Conservation (phyloP, 441 rosid genomes). For the Mallotus repandus region DNA sequence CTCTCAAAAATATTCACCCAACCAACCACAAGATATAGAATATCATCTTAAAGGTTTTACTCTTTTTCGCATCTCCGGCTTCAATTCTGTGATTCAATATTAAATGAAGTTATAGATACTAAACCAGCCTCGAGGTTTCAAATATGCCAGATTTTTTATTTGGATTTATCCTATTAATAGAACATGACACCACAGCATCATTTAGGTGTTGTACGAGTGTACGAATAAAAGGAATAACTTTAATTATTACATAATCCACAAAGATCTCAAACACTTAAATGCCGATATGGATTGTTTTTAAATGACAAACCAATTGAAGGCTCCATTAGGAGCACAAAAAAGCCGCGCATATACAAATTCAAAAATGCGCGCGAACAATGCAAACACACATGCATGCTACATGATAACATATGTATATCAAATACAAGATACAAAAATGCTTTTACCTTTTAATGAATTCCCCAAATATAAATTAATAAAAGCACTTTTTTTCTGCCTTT, state of each 20-base stretch:
- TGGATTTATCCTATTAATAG: not conserved
- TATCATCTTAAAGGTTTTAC: not conserved
- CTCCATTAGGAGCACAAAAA: not conserved
- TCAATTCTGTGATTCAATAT: not conserved
- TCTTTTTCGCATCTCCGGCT: not conserved
- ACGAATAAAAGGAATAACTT: conserved; percentile 6
- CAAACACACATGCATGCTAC: not conserved
- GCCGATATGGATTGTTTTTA: not conserved
- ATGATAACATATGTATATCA: not conserved
- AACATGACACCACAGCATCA: not conserved
- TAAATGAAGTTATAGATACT: conserved; percentile 13
- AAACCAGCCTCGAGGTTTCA: not conserved
- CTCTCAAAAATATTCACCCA: not conserved
- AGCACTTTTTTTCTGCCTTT: not conserved
- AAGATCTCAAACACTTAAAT: not conserved
- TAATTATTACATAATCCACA: not conserved
- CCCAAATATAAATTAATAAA: not conserved
- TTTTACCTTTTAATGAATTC: not conserved
- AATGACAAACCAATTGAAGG: not conserved
- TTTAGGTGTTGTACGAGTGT: not conserved
- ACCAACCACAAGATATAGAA: not conserved
- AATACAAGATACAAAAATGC: not conserved
- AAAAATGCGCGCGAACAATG: not conserved
- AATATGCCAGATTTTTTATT: not conserved
- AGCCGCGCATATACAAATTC: not conserved